These are phyloP conservation scores for Pontederia crassipes DNA, from an alignment of 176 grass and related monocot genomes.

Conservation along the genomic window DNA sequence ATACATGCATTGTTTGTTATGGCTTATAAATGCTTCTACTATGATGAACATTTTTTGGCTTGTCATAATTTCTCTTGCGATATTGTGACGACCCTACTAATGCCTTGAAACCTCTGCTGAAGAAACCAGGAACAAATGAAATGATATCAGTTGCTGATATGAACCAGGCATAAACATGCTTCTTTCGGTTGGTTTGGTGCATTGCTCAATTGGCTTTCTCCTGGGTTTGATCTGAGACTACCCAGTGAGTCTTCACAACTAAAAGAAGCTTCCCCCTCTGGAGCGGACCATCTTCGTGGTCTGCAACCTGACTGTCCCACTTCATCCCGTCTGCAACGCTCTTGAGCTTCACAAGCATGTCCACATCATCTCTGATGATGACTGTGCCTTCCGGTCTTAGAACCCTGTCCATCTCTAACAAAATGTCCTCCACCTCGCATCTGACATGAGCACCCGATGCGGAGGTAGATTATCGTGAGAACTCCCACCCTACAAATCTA, in stretches of 20 bases:
- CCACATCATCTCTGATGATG: conserved; percentile 75
- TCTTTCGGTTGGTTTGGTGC: too few species aligned
- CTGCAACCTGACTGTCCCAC: conserved; percentile 88
- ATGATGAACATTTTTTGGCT: too few species aligned
- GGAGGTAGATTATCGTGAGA: conserved; percentile 1
- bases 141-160: too few species aligned
- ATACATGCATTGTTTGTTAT: too few species aligned
- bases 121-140: too few species aligned
- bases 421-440: conserved; percentile 68
- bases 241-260: conserved; percentile 92
- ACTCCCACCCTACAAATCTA: neutral
- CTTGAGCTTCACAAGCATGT: conserved; percentile 80
- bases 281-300: conserved; percentile 85
- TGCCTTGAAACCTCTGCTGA: too few species aligned
- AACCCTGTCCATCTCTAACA: conserved; percentile 88
- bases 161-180: too few species aligned
- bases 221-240: conserved; percentile 39
- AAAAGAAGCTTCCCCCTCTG: conserved; percentile 84
- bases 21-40: too few species aligned
- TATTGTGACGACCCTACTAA: too few species aligned
- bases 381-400: conserved; percentile 72
- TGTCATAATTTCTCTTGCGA: too few species aligned
- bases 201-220: conserved; percentile 1
- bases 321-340: conserved; percentile 65
- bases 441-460: conserved; percentile 16